These are phyloP conservation scores for Jamesozyma piceae DNA, from an alignment of 805 yeast species.

Conservation along the genomic window DNA sequence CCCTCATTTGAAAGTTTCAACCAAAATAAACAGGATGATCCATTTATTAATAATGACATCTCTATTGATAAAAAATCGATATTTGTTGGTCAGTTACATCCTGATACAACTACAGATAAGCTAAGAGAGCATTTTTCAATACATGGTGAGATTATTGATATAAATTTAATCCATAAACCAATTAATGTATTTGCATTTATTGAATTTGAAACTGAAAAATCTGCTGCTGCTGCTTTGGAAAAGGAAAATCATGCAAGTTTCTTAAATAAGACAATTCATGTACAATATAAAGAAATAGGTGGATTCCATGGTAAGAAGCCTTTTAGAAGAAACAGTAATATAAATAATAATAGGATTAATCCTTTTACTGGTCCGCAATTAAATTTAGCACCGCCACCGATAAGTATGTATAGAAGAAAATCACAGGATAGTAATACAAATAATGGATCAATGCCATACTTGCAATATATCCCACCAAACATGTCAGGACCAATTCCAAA, in stretches of 20 bases:
- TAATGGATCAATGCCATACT: constrained; percentile 4
- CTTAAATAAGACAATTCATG: constrained; percentile 68
- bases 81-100: constrained; percentile 68
- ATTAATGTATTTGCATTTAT: constrained; percentile 63
- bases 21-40: background rate
- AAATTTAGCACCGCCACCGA: constrained; percentile 74
- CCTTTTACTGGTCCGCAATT: constrained; percentile 31
- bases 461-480: constrained; percentile 9
- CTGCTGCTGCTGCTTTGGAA: constrained; percentile 84
- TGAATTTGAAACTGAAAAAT: constrained; percentile 49
- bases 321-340: constrained; percentile 18
- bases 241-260: constrained; percentile 74
- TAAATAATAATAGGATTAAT: constrained; percentile 5
- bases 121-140: constrained; percentile 49
- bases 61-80: constrained; percentile 61
- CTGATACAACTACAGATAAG: constrained; percentile 44
- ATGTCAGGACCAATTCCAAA: constrained; percentile 9
- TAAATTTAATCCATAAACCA: constrained; percentile 46
- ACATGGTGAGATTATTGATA: constrained; percentile 57
- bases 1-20: background rate
- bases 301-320: constrained; percentile 19
- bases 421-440: constrained; percentile 10
- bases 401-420: constrained; percentile 45
- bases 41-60: constrained; percentile 12
- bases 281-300: constrained; percentile 63